Conservation (phyloP, 352 stramenopile genomes). For the Elongisporangium senticosum region DNA sequence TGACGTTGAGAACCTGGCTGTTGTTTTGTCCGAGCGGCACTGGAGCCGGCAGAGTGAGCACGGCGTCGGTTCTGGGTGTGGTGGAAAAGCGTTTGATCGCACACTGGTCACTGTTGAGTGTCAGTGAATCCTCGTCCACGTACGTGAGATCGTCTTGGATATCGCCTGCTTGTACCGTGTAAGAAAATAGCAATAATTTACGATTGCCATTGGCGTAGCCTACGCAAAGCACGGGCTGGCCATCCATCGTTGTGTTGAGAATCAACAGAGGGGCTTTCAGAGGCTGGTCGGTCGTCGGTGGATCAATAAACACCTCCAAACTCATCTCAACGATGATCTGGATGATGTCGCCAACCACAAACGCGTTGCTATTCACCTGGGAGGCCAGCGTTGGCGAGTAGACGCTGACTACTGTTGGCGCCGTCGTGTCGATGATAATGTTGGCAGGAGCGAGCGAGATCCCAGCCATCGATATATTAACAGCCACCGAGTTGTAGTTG, state of each 20-base stretch:
- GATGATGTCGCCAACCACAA: slow-evolving; percentile 76
- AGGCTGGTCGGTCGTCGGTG: slow-evolving; percentile 57
- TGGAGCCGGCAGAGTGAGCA: slow-evolving; percentile 51
- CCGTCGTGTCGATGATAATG: slow-evolving; percentile 56
- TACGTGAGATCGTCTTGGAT: slow-evolving; percentile 49
- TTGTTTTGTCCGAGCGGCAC: slow-evolving; percentile 26
- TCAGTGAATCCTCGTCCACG: slow-evolving; percentile 44
- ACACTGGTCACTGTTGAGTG: slow-evolving; percentile 69
- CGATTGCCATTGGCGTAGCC: slow-evolving; percentile 53
- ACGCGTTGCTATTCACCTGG: slow-evolving; percentile 50
- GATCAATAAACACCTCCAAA: slow-evolving; percentile 70
- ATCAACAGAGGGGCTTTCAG: slow-evolving; percentile 69
- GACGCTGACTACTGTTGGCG: slow-evolving; percentile 52
- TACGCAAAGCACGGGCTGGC: slow-evolving; percentile 46
- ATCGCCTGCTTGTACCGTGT: slow-evolving; percentile 59
- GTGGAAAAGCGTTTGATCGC: slow-evolving; percentile 81
- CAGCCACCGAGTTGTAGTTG: slow-evolving; percentile 60
- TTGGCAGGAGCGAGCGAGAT: slow-evolving; percentile 35
- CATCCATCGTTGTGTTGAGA: slow-evolving; percentile 43
- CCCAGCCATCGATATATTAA: slow-evolving; percentile 25
- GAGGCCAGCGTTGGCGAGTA: slow-evolving; percentile 50
- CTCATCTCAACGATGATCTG: slow-evolving; percentile 78
- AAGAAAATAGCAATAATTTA: slow-evolving; percentile 64
- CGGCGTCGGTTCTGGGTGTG: slow-evolving; percentile 61
- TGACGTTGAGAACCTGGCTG: slow-evolving; percentile 47